Conservation (phyloP, 1,284 basidiomycete genomes). For the Ceratobasidium sp. region DNA sequence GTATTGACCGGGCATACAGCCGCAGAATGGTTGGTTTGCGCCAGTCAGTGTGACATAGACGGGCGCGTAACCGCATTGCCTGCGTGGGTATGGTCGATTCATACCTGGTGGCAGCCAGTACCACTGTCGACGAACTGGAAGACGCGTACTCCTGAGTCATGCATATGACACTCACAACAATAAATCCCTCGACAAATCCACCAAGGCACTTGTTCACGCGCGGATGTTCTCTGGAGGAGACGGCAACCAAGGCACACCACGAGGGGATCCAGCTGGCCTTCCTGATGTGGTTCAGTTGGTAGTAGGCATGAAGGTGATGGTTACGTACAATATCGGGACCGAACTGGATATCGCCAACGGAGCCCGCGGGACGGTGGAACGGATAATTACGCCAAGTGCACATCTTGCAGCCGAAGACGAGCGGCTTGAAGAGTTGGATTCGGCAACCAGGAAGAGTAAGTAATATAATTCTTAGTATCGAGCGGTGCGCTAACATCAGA, state of each 20-base stretch:
- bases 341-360: constrained; percentile 46
- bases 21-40: not conserved
- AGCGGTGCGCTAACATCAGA: no score
- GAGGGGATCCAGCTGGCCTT: not conserved
- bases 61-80: not conserved
- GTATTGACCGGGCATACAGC: not conserved
- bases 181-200: not conserved
- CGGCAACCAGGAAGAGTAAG: not conserved
- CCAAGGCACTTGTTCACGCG: not conserved
- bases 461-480: no score
- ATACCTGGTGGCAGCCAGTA: constrained; percentile 33
- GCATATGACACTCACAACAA: constrained; percentile 2
- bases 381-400: not conserved
- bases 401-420: not conserved
- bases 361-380: not conserved
- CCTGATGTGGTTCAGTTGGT: constrained; percentile 7
- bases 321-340: constrained; percentile 44
- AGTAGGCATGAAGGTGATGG: constrained; percentile 34
- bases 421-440: not conserved
- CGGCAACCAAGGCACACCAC: no score
- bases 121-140: constrained; percentile 47
- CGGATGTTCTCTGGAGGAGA: not conserved
- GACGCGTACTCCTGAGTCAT: constrained; percentile 29
- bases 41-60: not conserved
- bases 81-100: not conserved